These are phyloP conservation scores for Colletotrichum sp. DNA, from an alignment of 2,329 filamentous ascomycete species.

Conservation along the genomic window DNA sequence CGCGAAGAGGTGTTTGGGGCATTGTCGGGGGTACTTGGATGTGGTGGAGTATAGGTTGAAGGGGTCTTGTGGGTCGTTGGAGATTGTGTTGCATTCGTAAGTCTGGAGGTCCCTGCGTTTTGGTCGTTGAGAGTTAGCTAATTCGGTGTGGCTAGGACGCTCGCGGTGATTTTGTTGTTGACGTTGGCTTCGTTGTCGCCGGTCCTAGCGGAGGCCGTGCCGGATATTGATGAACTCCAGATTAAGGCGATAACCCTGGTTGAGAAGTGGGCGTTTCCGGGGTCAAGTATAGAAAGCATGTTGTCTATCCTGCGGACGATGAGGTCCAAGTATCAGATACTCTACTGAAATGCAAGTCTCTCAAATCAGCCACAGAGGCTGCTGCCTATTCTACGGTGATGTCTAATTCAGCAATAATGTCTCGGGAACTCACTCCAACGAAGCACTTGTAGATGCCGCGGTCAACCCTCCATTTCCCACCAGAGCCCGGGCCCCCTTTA, in stretches of 20 bases:
- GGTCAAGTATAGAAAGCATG: constrained; percentile 17
- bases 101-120: neutral
- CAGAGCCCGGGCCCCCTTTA: neutral
- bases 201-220: constrained; percentile 1
- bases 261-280: constrained; percentile 21
- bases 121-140: neutral
- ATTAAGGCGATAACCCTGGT: neutral
- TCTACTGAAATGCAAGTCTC: neutral
- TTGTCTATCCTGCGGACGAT: neutral
- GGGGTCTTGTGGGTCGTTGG: neutral
- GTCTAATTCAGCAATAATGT: neutral
- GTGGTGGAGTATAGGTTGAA: neutral
- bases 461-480: constrained; percentile 22
- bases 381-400: neutral
- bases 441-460: constrained; percentile 10
- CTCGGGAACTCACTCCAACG: constrained; percentile 17
- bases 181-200: constrained; percentile 22
- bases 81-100: neutral
- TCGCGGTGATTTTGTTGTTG: constrained; percentile 15
- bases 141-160: neutral
- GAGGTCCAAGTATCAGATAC: neutral
- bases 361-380: too few species aligned
- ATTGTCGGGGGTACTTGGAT: neutral
- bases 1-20: constrained; percentile 1
- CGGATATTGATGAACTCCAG: constrained; percentile 17